Evolutionary conservation across 805 yeast genomes (phyloP), one percentile per base, ranked within the genome.

Genomic region (Starmerella asiatica): DNA sequence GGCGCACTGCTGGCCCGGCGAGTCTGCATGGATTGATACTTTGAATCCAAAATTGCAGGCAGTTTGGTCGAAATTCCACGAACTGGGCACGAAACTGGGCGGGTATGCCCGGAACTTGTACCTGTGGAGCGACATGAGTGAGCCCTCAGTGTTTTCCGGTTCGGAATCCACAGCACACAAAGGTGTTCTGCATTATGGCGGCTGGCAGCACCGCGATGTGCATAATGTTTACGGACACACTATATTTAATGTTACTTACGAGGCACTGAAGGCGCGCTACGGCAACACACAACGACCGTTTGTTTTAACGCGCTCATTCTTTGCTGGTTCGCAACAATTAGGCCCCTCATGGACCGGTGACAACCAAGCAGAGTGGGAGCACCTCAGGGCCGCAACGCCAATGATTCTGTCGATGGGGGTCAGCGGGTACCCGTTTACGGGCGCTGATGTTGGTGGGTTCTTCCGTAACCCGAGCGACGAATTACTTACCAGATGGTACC

Each of bases 261-360:
- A 75, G 3, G 76, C 93, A 0, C 58, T 86, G 54, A 52, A 59
- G 14, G 60, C 65, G 16, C 68, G 93, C 41, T 67, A 65, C 41
- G 55, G 52, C 3, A 56, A 53, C 27, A 34, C 48, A 36, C 68
- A 73, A 40, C 70, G 98, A 43, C 98, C 98, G 7, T 91, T 91
- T 52, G 62, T 88, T 12, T 66, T 91, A 34, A 84, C 98, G 0
- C 67, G 98, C 46, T 69, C 96, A 0, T 88, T 72, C 57, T 91
- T 69, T 56, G 71, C 96, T 0, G 98, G 98, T 0, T 82, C 95
- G 2, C 97, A 91, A 60, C 69, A 86, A 50, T 68, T 91, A 0
- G 76, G 91, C 0, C 94, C 97, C 0, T 78, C 81, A 73, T 91
- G 98, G 99, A 84, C 95, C 0, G 99, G 99, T 33, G 99, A 91